Evolutionary conservation across 805 yeast genomes (phyloP).

Genomic region (Maudiozyma bulderi): DNA sequence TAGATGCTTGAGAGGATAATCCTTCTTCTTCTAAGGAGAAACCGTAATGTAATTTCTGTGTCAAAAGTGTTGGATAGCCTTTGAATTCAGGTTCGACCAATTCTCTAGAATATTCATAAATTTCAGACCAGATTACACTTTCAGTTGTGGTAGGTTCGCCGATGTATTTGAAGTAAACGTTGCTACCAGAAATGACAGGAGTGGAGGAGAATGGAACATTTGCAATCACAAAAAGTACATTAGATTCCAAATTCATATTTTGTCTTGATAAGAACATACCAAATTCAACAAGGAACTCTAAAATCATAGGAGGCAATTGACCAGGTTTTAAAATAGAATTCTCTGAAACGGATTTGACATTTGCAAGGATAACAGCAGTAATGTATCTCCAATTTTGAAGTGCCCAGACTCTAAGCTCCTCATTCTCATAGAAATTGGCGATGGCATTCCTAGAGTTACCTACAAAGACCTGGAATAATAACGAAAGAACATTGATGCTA

Average conservation of each 20-base stretch:
- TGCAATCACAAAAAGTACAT: slow-evolving; percentile 38
- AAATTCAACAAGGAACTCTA: slow-evolving; percentile 40
- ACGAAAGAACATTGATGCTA: slow-evolving; percentile 37
- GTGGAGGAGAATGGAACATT: slow-evolving; percentile 35
- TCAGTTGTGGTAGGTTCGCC: slow-evolving; percentile 35
- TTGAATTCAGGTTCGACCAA: slow-evolving; percentile 27
- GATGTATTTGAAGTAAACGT: slow-evolving; percentile 32
- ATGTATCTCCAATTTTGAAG: slow-evolving; percentile 43
- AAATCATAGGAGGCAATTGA: slow-evolving; percentile 20
- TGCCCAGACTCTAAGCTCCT: slow-evolving; percentile 39
- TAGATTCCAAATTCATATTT: slow-evolving; percentile 32
- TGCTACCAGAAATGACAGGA: slow-evolving; percentile 21
- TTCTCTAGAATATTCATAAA: slow-evolving; percentile 48
- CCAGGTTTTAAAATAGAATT: background rate
- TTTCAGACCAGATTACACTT: slow-evolving; percentile 49
- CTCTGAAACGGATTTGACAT: slow-evolving; percentile 11
- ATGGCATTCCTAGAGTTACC: slow-evolving; percentile 52
- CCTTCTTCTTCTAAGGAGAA: slow-evolving; percentile 62
- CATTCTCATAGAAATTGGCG: slow-evolving; percentile 36
- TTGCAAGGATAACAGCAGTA: slow-evolving; percentile 32
- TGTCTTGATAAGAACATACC: slow-evolving; percentile 37
- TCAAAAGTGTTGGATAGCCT: slow-evolving; percentile 43
- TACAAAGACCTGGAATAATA: slow-evolving; percentile 51
- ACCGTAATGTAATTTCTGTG: slow-evolving; percentile 60
- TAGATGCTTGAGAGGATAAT: slow-evolving; percentile 45